Percentiles rank a stretch among this genome's conserved stretches.
phyloP scores from a whole-genome alignment of 352 stramenopile species.

The Phytopythium chamaehyphon region DNA sequence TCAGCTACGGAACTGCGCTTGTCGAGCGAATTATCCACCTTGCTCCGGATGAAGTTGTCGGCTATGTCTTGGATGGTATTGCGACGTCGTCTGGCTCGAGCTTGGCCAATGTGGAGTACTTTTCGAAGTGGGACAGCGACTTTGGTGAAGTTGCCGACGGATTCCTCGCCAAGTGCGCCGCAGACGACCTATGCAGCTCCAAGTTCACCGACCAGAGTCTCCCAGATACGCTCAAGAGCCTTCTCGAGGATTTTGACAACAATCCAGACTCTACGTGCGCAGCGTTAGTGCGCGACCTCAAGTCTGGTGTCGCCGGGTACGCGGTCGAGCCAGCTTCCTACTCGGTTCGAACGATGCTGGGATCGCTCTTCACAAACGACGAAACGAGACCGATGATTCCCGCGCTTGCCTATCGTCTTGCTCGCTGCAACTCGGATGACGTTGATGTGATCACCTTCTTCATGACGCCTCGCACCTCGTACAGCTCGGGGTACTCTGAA shows the following conservation, averaged over 20 bases:
- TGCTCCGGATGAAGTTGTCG: background rate
- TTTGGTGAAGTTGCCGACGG: conserved; percentile 27
- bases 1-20: conserved; percentile 19
- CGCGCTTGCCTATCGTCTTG: conserved; percentile 26
- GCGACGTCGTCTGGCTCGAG: conserved; percentile 27
- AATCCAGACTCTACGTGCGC: conserved; percentile 25
- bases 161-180: conserved; percentile 19
- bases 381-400: conserved; percentile 27
- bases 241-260: conserved; percentile 20
- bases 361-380: conserved; percentile 16
- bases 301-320: background rate
- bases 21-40: conserved; percentile 11
- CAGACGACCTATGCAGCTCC: conserved; percentile 11
- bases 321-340: conserved; percentile 15
- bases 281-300: conserved; percentile 5
- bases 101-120: conserved; percentile 22
- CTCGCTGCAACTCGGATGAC: conserved; percentile 27
- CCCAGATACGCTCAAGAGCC: conserved; percentile 8
- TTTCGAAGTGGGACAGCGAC: conserved; percentile 30
- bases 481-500: conserved; percentile 3
- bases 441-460: conserved; percentile 20
- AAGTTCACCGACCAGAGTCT: conserved; percentile 16
- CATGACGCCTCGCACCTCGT: conserved; percentile 6
- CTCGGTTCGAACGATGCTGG: conserved; percentile 19
- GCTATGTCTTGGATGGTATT: conserved; percentile 16